Evolutionary conservation across 306 rosid species (phyloP).

Genomic region (Rosa persica): DNA sequence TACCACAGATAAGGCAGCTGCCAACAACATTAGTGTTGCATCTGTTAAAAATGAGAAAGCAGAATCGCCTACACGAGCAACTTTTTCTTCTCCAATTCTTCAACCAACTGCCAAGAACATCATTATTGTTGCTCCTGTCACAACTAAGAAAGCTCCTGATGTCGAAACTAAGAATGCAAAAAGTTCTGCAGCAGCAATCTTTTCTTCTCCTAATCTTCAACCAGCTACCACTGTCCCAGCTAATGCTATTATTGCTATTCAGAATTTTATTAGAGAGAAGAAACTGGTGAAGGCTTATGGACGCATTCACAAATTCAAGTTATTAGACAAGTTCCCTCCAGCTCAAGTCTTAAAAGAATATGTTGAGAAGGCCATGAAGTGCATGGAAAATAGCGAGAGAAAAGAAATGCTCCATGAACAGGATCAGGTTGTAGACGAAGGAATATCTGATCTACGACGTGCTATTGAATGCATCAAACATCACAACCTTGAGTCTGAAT

Average conservation of each 20-base stretch:
- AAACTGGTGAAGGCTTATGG: not conserved
- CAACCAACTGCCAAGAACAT: constrained; percentile 15
- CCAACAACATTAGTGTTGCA: not conserved
- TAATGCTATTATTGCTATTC: not conserved
- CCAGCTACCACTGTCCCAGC: not conserved
- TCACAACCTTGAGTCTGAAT: not conserved
- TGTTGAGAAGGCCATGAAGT: not conserved
- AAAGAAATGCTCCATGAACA: not conserved
- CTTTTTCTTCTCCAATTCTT: constrained; percentile 25
- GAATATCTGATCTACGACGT: not conserved
- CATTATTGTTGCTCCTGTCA: not conserved
- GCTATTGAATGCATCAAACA: not conserved
- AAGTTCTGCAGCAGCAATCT: not conserved
- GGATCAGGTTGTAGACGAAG: not conserved
- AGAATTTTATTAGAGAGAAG: not conserved
- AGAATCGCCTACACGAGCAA: not conserved
- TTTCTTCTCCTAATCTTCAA: constrained; percentile 30
- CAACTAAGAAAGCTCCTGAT: too few relatives aligned
- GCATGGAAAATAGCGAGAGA: not conserved
- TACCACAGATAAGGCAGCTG: not conserved
- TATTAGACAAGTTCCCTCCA: not conserved
- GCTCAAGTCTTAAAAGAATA: not conserved
- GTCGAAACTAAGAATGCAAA: not conserved
- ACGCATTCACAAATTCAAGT: not conserved
- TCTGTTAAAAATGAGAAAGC: not conserved